phyloP scores from a whole-genome alignment of 2,329 filamentous ascomycete genomes.

The Colletotrichum camelliae region DNA sequence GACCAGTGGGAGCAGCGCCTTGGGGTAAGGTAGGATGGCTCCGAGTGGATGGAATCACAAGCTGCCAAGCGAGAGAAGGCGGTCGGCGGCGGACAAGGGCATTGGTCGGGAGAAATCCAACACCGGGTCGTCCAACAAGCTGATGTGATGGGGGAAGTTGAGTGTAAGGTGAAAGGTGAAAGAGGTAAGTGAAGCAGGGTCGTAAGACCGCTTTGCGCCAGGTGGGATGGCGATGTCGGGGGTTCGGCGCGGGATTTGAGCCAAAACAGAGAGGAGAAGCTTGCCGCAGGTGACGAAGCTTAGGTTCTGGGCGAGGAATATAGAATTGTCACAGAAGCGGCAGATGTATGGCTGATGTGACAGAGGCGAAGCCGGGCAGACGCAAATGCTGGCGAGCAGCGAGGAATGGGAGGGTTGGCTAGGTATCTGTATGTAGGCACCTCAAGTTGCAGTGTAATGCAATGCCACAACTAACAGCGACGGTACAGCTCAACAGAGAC shows the following conservation, averaged over 20 bases:
- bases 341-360: constrained; percentile 11
- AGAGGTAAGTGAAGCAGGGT: background rate
- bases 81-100: constrained; percentile 4
- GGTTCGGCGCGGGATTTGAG: background rate
- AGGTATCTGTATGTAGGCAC: background rate
- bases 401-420: background rate
- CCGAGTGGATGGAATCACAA: background rate
- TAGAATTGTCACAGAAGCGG: background rate
- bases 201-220: background rate
- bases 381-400: background rate
- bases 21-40: background rate
- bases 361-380: background rate
- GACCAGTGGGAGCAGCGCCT: background rate
- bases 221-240: background rate
- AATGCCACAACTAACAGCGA: background rate
- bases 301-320: background rate
- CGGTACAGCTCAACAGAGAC: background rate
- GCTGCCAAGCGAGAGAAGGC: constrained; percentile 5
- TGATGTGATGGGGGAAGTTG: background rate
- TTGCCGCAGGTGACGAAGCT: background rate
- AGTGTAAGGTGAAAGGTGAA: background rate
- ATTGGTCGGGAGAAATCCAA: constrained; percentile 5
- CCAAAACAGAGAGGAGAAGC: background rate
- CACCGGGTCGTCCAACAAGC: background rate
- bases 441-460: background rate